These are phyloP conservation scores for Aquilaria agallochum DNA, from an alignment of 441 rosid species.

Conservation along the genomic window DNA sequence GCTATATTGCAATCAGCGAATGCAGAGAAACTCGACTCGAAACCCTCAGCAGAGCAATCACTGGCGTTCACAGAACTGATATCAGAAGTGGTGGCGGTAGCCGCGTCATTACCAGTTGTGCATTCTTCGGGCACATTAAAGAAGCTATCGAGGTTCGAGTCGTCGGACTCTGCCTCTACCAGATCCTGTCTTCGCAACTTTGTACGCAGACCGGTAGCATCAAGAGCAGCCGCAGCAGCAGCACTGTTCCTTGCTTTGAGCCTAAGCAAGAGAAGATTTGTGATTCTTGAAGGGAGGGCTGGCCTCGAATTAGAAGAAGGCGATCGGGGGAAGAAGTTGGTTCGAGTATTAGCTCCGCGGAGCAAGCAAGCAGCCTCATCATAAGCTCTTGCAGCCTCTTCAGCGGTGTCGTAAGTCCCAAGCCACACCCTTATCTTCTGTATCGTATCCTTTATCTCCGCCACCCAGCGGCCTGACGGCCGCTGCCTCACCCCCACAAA, in stretches of 20 bases:
- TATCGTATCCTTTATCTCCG: slow-evolving; percentile 48
- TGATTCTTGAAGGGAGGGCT: slow-evolving; percentile 32
- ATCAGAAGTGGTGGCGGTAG: background rate
- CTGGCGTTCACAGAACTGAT: background rate
- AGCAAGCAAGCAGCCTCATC: slow-evolving; percentile 57
- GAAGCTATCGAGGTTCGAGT: slow-evolving; percentile 12
- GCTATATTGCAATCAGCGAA: background rate
- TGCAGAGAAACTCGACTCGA: slow-evolving; percentile 11
- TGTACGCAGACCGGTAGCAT: background rate
- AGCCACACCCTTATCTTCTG: slow-evolving; percentile 50
- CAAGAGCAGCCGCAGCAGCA: background rate
- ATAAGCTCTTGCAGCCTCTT: slow-evolving; percentile 59
- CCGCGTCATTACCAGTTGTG: background rate
- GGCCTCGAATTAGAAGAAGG: slow-evolving; percentile 25
- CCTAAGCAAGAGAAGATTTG: slow-evolving; percentile 30
- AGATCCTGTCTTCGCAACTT: slow-evolving; percentile 9
- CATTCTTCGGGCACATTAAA: slow-evolving; percentile 18
- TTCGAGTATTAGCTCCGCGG: slow-evolving; percentile 50
- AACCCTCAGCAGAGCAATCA: slow-evolving; percentile 7
- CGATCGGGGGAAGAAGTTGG: slow-evolving; percentile 42
- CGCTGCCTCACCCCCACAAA: slow-evolving; percentile 52
- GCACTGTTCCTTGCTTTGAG: slow-evolving; percentile 26
- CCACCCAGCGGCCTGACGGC: slow-evolving; percentile 54
- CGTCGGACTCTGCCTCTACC: slow-evolving; percentile 9
- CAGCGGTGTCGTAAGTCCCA: slow-evolving; percentile 53